These are phyloP conservation scores for Aspergillus conjunctus DNA, from an alignment of 495 filamentous ascomycete species.

Conservation along the genomic window DNA sequence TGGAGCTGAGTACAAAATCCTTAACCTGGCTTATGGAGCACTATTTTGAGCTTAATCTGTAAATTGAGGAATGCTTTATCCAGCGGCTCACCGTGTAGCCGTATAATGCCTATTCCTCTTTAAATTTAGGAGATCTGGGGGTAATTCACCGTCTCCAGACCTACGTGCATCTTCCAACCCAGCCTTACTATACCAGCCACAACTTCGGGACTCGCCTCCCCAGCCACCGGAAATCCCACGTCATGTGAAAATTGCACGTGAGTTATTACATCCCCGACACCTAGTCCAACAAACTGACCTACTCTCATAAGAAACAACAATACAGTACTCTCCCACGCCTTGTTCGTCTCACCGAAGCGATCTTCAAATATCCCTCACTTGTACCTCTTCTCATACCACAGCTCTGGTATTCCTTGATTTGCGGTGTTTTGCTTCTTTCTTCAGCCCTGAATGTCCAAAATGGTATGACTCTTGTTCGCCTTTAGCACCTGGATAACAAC, in stretches of 20 bases:
- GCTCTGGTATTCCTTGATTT: neutral
- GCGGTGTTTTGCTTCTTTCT: neutral
- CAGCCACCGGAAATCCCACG: conserved; percentile 3
- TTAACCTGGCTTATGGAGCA: no score
- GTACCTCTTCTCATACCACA: no score
- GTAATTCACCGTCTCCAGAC: neutral
- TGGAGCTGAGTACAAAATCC: no score
- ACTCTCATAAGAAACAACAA: neutral
- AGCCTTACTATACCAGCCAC: neutral
- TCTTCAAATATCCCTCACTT: no score
- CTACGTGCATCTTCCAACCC: neutral
- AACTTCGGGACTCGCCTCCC: neutral
- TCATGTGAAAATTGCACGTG: conserved; percentile 19
- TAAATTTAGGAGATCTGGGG: no score
- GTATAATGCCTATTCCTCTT: no score
- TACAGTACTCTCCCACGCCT: neutral
- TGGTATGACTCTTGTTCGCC: neutral
- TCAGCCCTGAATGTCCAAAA: neutral
- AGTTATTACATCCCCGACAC: conserved; percentile 11
- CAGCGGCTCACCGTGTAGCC: no score
- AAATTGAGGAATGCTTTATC: no score
- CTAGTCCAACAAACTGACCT: neutral
- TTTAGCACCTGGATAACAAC: conserved; percentile 16
- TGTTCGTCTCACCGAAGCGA: neutral
- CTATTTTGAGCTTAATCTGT: no score